Percentiles rank a stretch among this genome's conserved stretches.
phyloP scores from a whole-genome alignment of 73 alveolate species.

The Tetrahymena thermophila region DNA sequence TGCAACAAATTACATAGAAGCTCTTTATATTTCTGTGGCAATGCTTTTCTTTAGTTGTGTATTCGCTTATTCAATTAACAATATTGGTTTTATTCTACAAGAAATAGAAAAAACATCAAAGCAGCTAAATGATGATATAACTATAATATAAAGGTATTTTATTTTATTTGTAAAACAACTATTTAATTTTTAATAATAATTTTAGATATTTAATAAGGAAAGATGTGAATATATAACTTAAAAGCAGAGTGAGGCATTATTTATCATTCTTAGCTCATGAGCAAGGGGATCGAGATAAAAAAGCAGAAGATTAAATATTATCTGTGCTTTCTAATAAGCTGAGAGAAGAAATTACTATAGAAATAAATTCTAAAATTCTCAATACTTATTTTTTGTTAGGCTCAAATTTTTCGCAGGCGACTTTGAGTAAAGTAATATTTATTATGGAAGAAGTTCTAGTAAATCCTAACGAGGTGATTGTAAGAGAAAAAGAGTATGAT shows the following conservation, averaged over 20 bases:
- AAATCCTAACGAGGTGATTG: neutral
- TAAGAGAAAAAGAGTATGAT: neutral
- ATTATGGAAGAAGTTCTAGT: neutral
- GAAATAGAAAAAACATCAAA: neutral
- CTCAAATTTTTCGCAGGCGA: neutral
- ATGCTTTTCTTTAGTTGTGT: slow-evolving; percentile 57
- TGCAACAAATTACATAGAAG: slow-evolving; percentile 53
- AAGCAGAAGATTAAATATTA: neutral
- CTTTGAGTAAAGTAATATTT: neutral
- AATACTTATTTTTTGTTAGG: neutral
- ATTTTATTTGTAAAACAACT: neutral
- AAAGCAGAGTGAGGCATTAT: neutral
- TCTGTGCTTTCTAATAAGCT: neutral
- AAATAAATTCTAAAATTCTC: neutral
- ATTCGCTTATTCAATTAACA: slow-evolving; percentile 39
- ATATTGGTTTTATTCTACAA: slow-evolving; percentile 25
- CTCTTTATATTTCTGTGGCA: slow-evolving; percentile 50
- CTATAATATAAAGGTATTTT: neutral
- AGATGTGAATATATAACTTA: neutral
- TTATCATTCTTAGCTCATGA: neutral
- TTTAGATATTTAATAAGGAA: neutral
- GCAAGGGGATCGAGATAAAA: neutral
- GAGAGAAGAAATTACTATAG: neutral
- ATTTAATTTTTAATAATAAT: neutral
- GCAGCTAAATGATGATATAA: neutral